phyloP scores from a whole-genome alignment of 129 eudicot species.

The Flaveria robusta region DNA sequence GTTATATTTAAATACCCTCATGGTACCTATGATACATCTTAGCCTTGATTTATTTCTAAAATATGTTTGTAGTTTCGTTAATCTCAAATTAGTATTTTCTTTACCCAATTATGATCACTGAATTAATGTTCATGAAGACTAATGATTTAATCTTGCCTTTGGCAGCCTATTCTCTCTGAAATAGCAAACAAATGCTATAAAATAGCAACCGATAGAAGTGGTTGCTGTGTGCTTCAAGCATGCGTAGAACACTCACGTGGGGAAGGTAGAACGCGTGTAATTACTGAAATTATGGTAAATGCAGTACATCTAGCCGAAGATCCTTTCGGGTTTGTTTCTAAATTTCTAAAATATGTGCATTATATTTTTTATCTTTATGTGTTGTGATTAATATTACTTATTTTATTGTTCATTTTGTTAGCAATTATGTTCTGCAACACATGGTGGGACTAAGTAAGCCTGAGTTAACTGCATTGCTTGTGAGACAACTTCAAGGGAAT shows the following conservation, averaged over 20 bases:
- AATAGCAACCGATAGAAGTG: slow-evolving; percentile 65
- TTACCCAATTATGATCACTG: not conserved
- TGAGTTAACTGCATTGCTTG: slow-evolving; percentile 46
- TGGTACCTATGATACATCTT: not conserved
- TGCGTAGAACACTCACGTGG: slow-evolving; percentile 59
- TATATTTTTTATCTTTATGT: not conserved
- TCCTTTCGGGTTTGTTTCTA: slow-evolving; percentile 71
- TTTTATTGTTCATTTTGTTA: slow-evolving; percentile 22
- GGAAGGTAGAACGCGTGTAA: slow-evolving; percentile 43
- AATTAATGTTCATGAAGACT: not conserved
- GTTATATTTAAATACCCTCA: not conserved
- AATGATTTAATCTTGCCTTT: slow-evolving; percentile 1
- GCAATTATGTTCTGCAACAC: slow-evolving; percentile 85
- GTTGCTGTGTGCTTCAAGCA: slow-evolving; percentile 74
- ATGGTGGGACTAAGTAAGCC: slow-evolving; percentile 52
- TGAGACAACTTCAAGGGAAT: slow-evolving; percentile 51
- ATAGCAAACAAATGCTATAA: slow-evolving; percentile 55
- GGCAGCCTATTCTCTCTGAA: slow-evolving; percentile 59
- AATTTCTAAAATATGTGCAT: not conserved
- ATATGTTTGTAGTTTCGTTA: not conserved
- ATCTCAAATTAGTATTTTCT: not conserved
- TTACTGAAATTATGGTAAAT: slow-evolving; percentile 42
- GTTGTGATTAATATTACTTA: not conserved
- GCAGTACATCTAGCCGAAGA: slow-evolving; percentile 63
- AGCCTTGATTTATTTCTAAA: not conserved